Percentiles rank a stretch among this genome's conserved stretches.
These are phyloP conservation scores for Russula lepida DNA, from an alignment of 768 basidiomycete genomes.

Conservation along the genomic window DNA sequence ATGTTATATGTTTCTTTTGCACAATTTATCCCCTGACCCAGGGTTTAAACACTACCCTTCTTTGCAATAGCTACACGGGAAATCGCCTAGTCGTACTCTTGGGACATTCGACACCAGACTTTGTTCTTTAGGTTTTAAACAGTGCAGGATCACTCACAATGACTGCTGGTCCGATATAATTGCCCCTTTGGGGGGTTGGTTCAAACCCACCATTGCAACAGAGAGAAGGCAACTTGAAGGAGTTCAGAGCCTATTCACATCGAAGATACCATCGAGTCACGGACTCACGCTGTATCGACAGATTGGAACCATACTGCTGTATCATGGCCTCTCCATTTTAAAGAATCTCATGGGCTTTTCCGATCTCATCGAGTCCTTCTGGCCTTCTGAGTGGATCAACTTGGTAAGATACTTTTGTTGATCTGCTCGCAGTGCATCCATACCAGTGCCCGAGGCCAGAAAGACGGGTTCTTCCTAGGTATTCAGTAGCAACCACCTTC, in stretches of 20 bases:
- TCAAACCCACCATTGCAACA: slow-evolving; percentile 22
- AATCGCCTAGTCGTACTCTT: slow-evolving; percentile 29
- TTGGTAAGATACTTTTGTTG: slow-evolving; percentile 27
- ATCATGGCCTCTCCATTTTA: no score
- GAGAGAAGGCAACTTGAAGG: no score
- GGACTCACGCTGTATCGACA: no score
- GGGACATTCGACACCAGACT: slow-evolving; percentile 32
- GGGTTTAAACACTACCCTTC: slow-evolving; percentile 29
- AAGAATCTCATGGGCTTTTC: no score
- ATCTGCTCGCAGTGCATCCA: neutral
- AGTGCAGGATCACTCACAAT: slow-evolving; percentile 32
- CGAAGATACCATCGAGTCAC: neutral
- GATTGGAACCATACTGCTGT: neutral
- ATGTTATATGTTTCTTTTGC: no score
- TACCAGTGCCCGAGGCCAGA: neutral
- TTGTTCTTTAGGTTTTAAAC: slow-evolving; percentile 35
- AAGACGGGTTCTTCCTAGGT: neutral
- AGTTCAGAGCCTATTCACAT: neutral
- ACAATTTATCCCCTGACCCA: slow-evolving; percentile 32
- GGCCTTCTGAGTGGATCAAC: slow-evolving; percentile 62
- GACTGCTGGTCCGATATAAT: slow-evolving; percentile 21
- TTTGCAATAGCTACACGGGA: slow-evolving; percentile 31
- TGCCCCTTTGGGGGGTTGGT: no score
- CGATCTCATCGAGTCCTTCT: no score
- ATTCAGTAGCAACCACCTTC: slow-evolving; percentile 42